phyloP scores from a whole-genome alignment of 2,329 filamentous ascomycete species.

The Hypoxylon sp. region DNA sequence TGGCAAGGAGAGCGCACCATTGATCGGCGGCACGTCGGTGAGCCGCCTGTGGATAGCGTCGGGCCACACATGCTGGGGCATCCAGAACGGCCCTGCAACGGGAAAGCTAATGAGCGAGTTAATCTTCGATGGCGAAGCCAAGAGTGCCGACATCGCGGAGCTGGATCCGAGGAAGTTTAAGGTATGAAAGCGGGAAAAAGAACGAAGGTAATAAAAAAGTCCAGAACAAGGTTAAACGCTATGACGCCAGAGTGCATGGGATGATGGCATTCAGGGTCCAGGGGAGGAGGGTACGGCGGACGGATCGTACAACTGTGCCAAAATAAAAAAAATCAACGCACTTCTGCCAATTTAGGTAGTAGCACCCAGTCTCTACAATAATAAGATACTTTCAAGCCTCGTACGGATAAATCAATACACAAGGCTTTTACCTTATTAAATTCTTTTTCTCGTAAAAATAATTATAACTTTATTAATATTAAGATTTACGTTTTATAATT shows the following conservation, averaged over 20 bases:
- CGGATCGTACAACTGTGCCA: too few relatives aligned
- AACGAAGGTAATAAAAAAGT: not conserved
- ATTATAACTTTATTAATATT: too few relatives aligned
- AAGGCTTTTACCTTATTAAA: too few relatives aligned
- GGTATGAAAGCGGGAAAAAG: constrained; percentile 55
- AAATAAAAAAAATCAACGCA: too few relatives aligned
- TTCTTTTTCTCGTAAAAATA: too few relatives aligned
- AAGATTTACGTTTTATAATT: too few relatives aligned
- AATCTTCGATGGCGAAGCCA: constrained; percentile 78
- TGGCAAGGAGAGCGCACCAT: constrained; percentile 74
- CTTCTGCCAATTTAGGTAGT: too few relatives aligned
- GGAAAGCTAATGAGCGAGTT: constrained; percentile 85
- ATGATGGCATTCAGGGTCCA: constrained; percentile 17
- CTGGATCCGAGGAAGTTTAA: constrained; percentile 77
- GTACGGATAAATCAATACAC: too few relatives aligned
- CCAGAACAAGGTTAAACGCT: constrained; percentile 13
- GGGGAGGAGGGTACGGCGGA: too few relatives aligned
- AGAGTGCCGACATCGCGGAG: constrained; percentile 74
- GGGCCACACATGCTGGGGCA: constrained; percentile 98
- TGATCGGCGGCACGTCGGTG: constrained; percentile 81
- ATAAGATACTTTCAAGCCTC: too few relatives aligned
- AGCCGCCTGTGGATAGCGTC: constrained; percentile 84
- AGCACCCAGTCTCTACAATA: too few relatives aligned
- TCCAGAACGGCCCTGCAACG: constrained; percentile 93
- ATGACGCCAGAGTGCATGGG: constrained; percentile 35